Evolutionary conservation across 2,329 filamentous ascomycete genomes (phyloP), one percentile per base, ranked within the genome.

Genomic region (Stachybotrys echinatus): DNA sequence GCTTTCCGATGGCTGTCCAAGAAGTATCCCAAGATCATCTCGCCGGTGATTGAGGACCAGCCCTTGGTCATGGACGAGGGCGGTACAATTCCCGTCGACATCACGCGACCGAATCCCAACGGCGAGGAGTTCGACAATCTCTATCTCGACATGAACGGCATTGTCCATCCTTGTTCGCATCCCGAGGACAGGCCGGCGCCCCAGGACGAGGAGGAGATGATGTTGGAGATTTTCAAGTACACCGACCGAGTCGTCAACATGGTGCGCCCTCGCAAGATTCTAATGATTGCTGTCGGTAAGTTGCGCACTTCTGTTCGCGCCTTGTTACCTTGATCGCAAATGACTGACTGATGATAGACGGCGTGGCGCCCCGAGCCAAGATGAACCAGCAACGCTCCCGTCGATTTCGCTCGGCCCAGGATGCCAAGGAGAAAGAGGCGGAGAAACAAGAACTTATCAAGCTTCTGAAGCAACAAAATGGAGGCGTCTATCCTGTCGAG

Each of bases 331-430:
- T 14, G 27, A 34, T 10, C 27, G 14, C 27, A 8, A 10, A 2
- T 34, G 27, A 14, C 27, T 34, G 14, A 34, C 27, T 8, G 27
- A 34, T 34, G 22, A 12, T 42, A 91, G 94, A 99, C 72, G 94
- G 94, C 66, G 94, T 99, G 56, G 94, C 94, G 5, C 95, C 94
- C 44, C 88, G 94, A 68, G 95, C 95, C 52, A 99, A 99, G 73
- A 99, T 99, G 94, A 99, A 99, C 67, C 95, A 99, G 67, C 94
- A 99, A 73, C 89, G 94, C 54, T 95, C 94, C 40, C 84, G 94
- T 69, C 89, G 94, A 62, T 99, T 99, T 73, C 87, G 94, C 54
- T 88, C 92, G 20, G 94, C 92, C 2, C 90, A 92, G 67, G 94
- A 99, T 67, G 94, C 94, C 17, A 85, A 90, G 64, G 91, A 97